Evolutionary conservation across 1,139 yeast genomes (phyloP), one percentile per base, ranked within the genome.

Genomic region (Geotrichum phurueaensis): DNA sequence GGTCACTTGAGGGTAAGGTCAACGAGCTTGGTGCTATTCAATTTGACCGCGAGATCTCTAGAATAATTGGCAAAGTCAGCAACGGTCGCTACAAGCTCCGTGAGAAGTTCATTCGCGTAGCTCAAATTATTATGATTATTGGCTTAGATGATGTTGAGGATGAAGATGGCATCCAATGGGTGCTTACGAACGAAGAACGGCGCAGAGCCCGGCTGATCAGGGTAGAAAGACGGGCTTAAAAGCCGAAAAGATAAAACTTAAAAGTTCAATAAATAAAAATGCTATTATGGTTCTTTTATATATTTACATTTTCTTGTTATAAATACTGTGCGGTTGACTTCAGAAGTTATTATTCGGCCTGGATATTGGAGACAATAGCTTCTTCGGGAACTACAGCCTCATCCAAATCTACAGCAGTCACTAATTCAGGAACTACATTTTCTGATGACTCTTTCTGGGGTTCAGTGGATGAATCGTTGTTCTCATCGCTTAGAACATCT

Each of bases 91-190:
- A 90, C 72, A 82, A 81, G 54, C 76, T 91, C 67, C 79, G 97
- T 64, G 94, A 89, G 63, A 83, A 84, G 68, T 94, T 92, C 70
- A 80, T 87, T 2, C 79, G 90, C 63, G 85, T 90, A 2, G 90
- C 96, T 0, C 98, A 92, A 72, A 80, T 92, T 54, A 87, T 90
- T 10, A 81, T 89, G 77, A 77, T 90, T 54, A 78, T 91, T 50
- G 95, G 96, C 1, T 81, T 90, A 77, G 97, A 90, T 67, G 94
- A 88, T 63, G 94, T 86, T 59, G 96, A 88, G 10, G 82, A 79
- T 25, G 81, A 78, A 39, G 79, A 75, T 18, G 85, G 84, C 9
- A 83, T 87, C 58, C 84, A 85, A 63, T 91, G 97, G 97, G 86
- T 87, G 0, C 76, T 91, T 65, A 85, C 89, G 18, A 90, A 91